Evolutionary conservation across 768 basidiomycete genomes (phyloP).

Genomic region (Suillus discolor): DNA sequence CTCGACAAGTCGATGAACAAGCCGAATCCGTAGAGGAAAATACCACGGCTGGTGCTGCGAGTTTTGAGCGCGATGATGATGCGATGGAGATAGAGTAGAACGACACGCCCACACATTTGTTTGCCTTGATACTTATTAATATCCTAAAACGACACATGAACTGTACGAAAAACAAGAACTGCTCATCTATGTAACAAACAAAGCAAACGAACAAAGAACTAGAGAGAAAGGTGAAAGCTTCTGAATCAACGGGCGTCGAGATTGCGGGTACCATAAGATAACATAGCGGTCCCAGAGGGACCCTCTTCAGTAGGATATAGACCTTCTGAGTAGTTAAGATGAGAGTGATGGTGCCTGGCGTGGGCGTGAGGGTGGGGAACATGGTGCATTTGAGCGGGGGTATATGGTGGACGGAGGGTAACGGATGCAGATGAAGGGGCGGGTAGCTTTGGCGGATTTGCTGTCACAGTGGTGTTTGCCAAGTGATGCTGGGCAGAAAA

Average conservation of each 20-base stretch:
- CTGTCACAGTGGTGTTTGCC: constrained; percentile 20
- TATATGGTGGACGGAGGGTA: constrained; percentile 60
- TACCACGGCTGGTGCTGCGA: constrained; percentile 10
- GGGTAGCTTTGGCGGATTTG: constrained; percentile 32
- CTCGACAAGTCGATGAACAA: constrained; percentile 13
- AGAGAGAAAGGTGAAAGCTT: background rate
- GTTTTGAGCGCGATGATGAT: constrained; percentile 32
- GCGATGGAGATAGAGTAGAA: constrained; percentile 56
- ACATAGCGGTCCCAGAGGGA: constrained; percentile 36
- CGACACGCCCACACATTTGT: constrained; percentile 8
- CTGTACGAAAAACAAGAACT: constrained; percentile 19
- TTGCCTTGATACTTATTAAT: constrained; percentile 16
- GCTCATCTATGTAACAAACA: constrained; percentile 31
- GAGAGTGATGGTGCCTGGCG: constrained; percentile 68
- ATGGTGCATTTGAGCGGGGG: constrained; percentile 69
- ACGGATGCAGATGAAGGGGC: constrained; percentile 40
- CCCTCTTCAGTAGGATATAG: constrained; percentile 36
- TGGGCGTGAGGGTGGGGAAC: constrained; percentile 82
- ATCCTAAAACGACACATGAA: constrained; percentile 25
- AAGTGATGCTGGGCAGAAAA: constrained; percentile 25
- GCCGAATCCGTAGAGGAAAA: constrained; percentile 13
- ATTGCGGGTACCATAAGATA: constrained; percentile 45
- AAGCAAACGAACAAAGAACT: constrained; percentile 19
- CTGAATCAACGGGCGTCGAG: constrained; percentile 2
- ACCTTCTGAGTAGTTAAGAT: constrained; percentile 46